These are phyloP conservation scores for Ichthyophthirius multifiliis DNA, from an alignment of 169 alveolate genomes.

Conservation along the genomic window DNA sequence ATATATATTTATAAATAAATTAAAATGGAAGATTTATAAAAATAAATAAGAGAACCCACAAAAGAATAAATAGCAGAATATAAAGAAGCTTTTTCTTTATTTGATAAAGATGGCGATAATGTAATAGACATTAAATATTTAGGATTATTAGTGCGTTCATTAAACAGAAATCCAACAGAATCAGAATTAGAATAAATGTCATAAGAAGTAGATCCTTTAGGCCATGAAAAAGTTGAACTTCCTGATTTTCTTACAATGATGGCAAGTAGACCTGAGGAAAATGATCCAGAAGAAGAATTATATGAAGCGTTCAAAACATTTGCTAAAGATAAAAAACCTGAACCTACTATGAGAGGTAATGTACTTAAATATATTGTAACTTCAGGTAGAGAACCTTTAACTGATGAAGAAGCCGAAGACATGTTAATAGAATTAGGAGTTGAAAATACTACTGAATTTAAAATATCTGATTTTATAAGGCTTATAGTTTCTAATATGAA, in stretches of 20 bases:
- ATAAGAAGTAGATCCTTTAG: conserved; percentile 55
- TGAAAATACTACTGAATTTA: conserved; percentile 59
- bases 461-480: conserved; percentile 42
- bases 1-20: no score
- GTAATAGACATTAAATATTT: conserved; percentile 36
- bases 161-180: conserved; percentile 53
- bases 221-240: conserved; percentile 42
- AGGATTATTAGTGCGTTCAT: conserved; percentile 41
- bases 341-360: conserved; percentile 48
- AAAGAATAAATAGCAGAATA: conserved; percentile 57
- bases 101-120: conserved; percentile 52
- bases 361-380: conserved; percentile 60
- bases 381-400: conserved; percentile 64
- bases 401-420: conserved; percentile 72
- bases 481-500: conserved; percentile 3
- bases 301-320: conserved; percentile 68
- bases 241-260: conserved; percentile 51
- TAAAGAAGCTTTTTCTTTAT: conserved; percentile 58
- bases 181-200: conserved; percentile 46
- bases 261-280: conserved; percentile 56
- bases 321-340: conserved; percentile 61
- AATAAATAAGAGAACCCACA: conserved; percentile 9
- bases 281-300: conserved; percentile 75
- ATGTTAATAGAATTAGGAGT: conserved; percentile 71
- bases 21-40: not conserved